Evolutionary conservation across 805 yeast species (phyloP).

Genomic region (Saturnispora zaruensis): DNA sequence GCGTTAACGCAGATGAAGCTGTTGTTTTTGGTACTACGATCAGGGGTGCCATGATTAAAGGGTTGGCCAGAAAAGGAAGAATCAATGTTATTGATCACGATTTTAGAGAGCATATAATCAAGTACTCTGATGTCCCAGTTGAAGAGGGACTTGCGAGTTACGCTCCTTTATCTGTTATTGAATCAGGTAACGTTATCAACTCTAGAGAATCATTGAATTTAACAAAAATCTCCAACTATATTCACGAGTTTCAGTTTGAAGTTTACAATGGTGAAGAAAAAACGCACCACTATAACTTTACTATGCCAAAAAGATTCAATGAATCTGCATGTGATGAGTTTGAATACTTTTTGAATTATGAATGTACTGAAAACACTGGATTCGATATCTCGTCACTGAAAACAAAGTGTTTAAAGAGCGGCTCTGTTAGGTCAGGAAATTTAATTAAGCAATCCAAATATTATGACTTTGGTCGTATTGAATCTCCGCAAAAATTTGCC

Average conservation of each 20-base stretch:
- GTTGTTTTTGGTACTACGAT: slow-evolving; percentile 85
- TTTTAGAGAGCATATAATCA: slow-evolving; percentile 5
- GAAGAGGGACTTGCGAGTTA: neutral
- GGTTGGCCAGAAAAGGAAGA: slow-evolving; percentile 55
- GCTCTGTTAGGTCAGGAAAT: slow-evolving; percentile 11
- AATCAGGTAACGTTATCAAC: slow-evolving; percentile 4
- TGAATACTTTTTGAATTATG: slow-evolving; percentile 20
- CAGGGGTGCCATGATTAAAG: slow-evolving; percentile 68
- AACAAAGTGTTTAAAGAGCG: slow-evolving; percentile 21
- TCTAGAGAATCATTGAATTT: slow-evolving; percentile 7
- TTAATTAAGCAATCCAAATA: slow-evolving; percentile 27
- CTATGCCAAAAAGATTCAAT: slow-evolving; percentile 24
- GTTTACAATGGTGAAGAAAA: slow-evolving; percentile 24
- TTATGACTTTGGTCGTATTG: slow-evolving; percentile 40
- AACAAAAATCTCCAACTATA: slow-evolving; percentile 2
- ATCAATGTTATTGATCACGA: slow-evolving; percentile 25
- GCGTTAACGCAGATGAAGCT: slow-evolving; percentile 93
- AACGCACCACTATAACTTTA: slow-evolving; percentile 15
- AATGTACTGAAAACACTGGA: slow-evolving; percentile 27
- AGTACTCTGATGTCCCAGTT: neutral
- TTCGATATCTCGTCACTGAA: slow-evolving; percentile 39
- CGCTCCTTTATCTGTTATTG: neutral
- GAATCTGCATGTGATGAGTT: slow-evolving; percentile 30
- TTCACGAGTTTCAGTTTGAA: slow-evolving; percentile 27
- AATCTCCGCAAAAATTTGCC: slow-evolving; percentile 23